Evolutionary conservation across 768 basidiomycete species (phyloP).

Genomic region (Suillus decipiens): DNA sequence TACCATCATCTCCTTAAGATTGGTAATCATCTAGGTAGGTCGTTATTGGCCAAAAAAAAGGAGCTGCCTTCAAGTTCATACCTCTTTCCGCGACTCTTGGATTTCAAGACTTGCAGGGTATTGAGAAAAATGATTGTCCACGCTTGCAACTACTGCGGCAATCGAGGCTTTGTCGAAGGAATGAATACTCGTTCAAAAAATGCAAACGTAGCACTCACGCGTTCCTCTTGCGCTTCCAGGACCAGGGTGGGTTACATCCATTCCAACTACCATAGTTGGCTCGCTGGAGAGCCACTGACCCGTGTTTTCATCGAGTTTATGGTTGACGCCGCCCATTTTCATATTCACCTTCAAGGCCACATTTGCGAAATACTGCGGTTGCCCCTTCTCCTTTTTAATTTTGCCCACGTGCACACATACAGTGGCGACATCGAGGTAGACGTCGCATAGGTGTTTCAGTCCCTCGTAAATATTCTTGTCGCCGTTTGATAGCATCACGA

Average conservation of each 20-base stretch:
- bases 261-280: conserved; percentile 56
- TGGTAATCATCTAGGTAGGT: conserved; percentile 45
- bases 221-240: conserved; percentile 63
- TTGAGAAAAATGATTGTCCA: conserved; percentile 46
- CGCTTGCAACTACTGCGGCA: conserved; percentile 55
- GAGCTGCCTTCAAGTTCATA: conserved; percentile 22
- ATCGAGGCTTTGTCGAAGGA: conserved; percentile 39
- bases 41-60: conserved; percentile 1
- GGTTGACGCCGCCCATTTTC: conserved; percentile 57
- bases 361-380: conserved; percentile 54
- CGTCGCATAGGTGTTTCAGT: conserved; percentile 53
- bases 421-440: conserved; percentile 52
- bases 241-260: conserved; percentile 79
- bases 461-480: conserved; percentile 54
- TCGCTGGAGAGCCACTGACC: conserved; percentile 38
- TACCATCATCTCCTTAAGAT: conserved; percentile 50
- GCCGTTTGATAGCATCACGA: conserved; percentile 48
- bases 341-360: conserved; percentile 58
- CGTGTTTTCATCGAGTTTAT: conserved; percentile 42
- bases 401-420: conserved; percentile 76
- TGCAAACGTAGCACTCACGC: conserved; percentile 23
- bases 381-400: conserved; percentile 65
- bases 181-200: background rate
- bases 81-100: conserved; percentile 72
- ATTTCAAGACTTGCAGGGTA: conserved; percentile 53